These are phyloP conservation scores for Sicyos edulis DNA, from an alignment of 306 rosid genomes.

Conservation along the genomic window DNA sequence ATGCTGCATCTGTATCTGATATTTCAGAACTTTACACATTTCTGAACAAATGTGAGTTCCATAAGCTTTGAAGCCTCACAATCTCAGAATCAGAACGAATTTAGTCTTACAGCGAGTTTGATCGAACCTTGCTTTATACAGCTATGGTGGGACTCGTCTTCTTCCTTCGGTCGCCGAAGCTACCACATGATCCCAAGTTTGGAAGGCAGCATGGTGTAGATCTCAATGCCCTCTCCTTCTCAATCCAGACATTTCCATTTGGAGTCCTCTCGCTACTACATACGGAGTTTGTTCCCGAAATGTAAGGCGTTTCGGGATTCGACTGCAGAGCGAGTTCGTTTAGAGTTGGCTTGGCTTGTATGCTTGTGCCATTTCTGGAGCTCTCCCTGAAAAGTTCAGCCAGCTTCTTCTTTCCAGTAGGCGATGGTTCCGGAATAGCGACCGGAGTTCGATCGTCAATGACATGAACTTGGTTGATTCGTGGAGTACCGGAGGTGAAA, in stretches of 20 bases:
- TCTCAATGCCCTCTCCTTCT: constrained; percentile 37
- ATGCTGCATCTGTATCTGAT: background rate
- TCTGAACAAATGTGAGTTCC: constrained; percentile 14
- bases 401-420: constrained; percentile 49
- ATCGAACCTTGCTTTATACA: constrained; percentile 33
- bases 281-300: constrained; percentile 37
- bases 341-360: constrained; percentile 28
- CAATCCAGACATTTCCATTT: constrained; percentile 27
- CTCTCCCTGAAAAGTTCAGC: constrained; percentile 71
- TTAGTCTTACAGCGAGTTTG: background rate
- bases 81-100: background rate
- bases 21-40: constrained; percentile 13
- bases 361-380: constrained; percentile 27
- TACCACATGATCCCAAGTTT: constrained; percentile 57
- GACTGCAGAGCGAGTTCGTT: constrained; percentile 40
- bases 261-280: constrained; percentile 55
- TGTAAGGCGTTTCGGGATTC: constrained; percentile 16
- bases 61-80: constrained; percentile 1
- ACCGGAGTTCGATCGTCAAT: constrained; percentile 29
- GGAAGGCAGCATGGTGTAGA: constrained; percentile 69
- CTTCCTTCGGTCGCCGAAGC: constrained; percentile 68
- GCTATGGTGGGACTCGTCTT: constrained; percentile 53
- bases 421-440: constrained; percentile 39
- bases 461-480: constrained; percentile 28
- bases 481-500: constrained; percentile 28